phyloP scores from a whole-genome alignment of 495 filamentous ascomycete species.

The Rhypophila decipiens region DNA sequence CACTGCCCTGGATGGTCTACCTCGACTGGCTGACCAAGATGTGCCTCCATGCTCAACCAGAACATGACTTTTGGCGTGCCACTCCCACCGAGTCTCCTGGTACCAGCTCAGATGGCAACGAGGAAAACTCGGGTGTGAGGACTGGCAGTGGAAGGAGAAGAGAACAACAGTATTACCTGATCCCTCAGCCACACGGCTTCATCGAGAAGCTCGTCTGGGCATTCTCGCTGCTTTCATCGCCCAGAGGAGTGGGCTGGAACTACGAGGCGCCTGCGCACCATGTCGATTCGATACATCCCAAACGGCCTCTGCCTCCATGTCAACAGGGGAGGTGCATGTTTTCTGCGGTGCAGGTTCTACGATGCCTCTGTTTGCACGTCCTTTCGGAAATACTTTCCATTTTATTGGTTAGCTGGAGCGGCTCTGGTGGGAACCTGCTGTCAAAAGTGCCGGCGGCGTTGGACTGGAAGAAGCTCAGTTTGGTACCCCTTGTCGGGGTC shows the following conservation, averaged over 20 bases:
- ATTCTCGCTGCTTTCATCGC: background rate
- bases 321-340: no score
- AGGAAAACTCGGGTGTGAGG: no score
- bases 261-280: background rate
- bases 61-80: constrained; percentile 4
- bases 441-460: no score
- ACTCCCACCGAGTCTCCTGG: background rate
- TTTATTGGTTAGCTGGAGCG: no score
- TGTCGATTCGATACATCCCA: background rate
- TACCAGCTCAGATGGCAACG: background rate
- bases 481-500: background rate
- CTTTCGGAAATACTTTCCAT: no score
- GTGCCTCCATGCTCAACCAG: background rate
- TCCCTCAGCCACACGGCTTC: background rate
- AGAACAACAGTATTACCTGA: background rate
- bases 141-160: no score
- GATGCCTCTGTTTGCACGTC: no score
- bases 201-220: background rate
- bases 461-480: background rate
- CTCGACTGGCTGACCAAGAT: constrained; percentile 6
- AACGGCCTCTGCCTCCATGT: no score
- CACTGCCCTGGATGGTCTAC: constrained; percentile 2
- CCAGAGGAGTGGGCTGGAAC: constrained; percentile 4
- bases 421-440: no score
- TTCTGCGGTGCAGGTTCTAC: no score